Evolutionary conservation across 2,329 filamentous ascomycete species (phyloP).

Genomic region (Aspergillus sp.): DNA sequence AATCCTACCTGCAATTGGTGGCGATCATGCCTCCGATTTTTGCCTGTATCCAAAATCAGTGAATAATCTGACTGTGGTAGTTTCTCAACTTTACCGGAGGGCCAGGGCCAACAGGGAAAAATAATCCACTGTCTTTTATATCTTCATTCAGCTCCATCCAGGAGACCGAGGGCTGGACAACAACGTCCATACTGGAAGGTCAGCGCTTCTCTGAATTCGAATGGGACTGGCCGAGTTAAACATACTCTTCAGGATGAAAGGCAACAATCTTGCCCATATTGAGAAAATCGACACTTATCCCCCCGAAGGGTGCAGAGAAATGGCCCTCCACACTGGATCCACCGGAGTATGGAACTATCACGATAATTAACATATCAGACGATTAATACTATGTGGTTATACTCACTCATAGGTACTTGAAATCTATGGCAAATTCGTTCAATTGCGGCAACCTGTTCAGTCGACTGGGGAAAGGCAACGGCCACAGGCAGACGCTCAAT

Average conservation of each 20-base stretch:
- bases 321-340: conserved; percentile 87
- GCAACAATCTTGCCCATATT: conserved; percentile 81
- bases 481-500: conserved; percentile 63
- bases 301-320: conserved; percentile 82
- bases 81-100: conserved; percentile 42
- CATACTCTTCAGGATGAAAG: conserved; percentile 59
- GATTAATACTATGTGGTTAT: too few species aligned
- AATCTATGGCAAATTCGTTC: conserved; percentile 74
- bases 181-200: conserved; percentile 83
- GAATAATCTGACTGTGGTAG: too few species aligned
- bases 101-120: conserved; percentile 88
- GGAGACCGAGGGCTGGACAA: conserved; percentile 87
- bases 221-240: too few species aligned
- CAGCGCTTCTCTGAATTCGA: too few species aligned
- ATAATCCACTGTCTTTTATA: conserved; percentile 72
- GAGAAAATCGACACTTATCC: conserved; percentile 85
- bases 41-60: conserved; percentile 27
- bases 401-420: conserved; percentile 65
- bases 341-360: conserved; percentile 72
- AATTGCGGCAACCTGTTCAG: conserved; percentile 64
- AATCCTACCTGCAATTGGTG: conserved; percentile 59
- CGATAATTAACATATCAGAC: too few species aligned
- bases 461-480: conserved; percentile 63
- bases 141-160: conserved; percentile 86
- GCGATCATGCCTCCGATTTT: conserved; percentile 64